These are phyloP conservation scores for Plectosphaerella plurivora DNA, from an alignment of 2,329 filamentous ascomycete genomes.

Conservation along the genomic window DNA sequence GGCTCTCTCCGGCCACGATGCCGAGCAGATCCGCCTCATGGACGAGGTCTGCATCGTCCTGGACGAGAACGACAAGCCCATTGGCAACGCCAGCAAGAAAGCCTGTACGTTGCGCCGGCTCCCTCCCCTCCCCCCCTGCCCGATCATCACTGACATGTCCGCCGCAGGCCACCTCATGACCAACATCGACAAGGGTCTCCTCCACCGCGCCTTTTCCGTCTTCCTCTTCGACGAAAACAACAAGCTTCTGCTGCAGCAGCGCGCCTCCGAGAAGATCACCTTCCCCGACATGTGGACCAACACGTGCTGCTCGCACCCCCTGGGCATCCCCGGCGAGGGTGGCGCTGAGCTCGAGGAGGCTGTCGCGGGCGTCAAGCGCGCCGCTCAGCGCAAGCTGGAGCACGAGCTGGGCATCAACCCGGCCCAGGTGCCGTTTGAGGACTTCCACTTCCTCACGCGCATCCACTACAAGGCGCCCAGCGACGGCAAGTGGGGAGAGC, in stretches of 20 bases:
- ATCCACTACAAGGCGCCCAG: constrained; percentile 98
- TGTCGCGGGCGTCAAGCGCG: constrained; percentile 81
- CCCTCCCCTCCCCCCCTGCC: background rate
- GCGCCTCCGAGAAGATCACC: constrained; percentile 94
- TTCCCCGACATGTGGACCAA: constrained; percentile 99
- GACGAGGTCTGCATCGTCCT: constrained; percentile 98
- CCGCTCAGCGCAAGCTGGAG: constrained; percentile 87
- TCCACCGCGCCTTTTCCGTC: constrained; percentile 95
- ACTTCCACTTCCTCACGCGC: constrained; percentile 90
- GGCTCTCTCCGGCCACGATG: constrained; percentile 87
- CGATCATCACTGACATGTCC: constrained; percentile 49
- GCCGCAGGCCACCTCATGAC: constrained; percentile 88
- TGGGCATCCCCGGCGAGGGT: constrained; percentile 88
- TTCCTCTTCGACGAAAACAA: constrained; percentile 97
- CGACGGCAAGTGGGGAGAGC: constrained; percentile 97
- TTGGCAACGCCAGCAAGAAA: constrained; percentile 98
- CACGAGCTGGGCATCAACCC: constrained; percentile 92
- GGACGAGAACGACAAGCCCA: constrained; percentile 85
- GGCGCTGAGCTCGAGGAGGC: constrained; percentile 77
- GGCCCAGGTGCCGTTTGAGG: constrained; percentile 82
- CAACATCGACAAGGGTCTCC: constrained; percentile 93
- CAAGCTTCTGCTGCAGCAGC: constrained; percentile 89
- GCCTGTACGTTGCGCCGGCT: constrained; percentile 55
- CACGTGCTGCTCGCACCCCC: constrained; percentile 96
- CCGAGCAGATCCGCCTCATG: constrained; percentile 97